Percentiles rank a stretch among this genome's conserved stretches.
These are phyloP conservation scores for Erucastrum elatum DNA, from an alignment of 345 rosid genomes.

Conservation along the genomic window DNA sequence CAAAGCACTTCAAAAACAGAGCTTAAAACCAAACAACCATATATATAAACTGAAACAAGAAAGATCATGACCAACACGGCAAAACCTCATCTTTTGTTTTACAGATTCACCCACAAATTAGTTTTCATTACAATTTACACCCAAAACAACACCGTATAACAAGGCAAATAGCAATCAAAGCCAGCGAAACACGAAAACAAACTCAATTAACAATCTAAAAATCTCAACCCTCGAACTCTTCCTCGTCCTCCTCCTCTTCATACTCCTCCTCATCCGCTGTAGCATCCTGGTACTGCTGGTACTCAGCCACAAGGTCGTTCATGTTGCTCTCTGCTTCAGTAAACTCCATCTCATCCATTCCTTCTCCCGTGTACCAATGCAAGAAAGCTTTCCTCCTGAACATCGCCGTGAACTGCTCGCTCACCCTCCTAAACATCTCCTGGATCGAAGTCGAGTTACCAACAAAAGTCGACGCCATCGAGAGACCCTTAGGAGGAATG, in stretches of 20 bases:
- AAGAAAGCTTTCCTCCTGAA: background rate
- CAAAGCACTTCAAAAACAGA: background rate
- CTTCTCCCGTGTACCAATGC: background rate
- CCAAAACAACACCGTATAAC: constrained; percentile 14
- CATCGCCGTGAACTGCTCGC: background rate
- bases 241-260: constrained; percentile 36
- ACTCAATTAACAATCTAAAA: constrained; percentile 9
- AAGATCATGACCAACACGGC: background rate
- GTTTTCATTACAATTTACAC: constrained; percentile 25
- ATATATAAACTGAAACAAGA: constrained; percentile 5
- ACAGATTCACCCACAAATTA: constrained; percentile 17
- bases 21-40: background rate
- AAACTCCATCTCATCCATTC: background rate
- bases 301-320: background rate
- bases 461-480: background rate
- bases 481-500: background rate
- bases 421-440: constrained; percentile 1
- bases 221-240: constrained; percentile 18
- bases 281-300: background rate
- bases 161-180: constrained; percentile 22
- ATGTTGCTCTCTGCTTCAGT: background rate
- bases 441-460: background rate
- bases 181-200: constrained; percentile 22
- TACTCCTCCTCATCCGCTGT: background rate
- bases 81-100: constrained; percentile 1